These are phyloP conservation scores for Rhypophila decipiens DNA, from an alignment of 495 filamentous ascomycete species.

Conservation along the genomic window DNA sequence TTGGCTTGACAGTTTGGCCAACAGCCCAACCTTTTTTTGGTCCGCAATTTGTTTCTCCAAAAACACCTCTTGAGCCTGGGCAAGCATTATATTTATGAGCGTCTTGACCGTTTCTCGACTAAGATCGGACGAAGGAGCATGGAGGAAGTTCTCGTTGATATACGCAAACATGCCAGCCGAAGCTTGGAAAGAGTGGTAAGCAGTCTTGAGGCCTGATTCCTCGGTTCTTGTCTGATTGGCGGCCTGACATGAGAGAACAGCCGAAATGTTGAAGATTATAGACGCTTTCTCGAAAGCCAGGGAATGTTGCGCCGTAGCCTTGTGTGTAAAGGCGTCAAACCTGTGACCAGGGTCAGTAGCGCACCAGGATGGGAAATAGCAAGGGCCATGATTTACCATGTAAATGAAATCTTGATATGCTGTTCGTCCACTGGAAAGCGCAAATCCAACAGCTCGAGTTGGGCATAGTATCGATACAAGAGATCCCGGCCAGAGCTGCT, in stretches of 20 bases:
- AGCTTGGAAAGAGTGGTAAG: slow-evolving; percentile 97
- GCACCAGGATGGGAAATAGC: neutral
- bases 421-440: slow-evolving; percentile 97
- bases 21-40: slow-evolving; percentile 83
- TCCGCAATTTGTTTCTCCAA: slow-evolving; percentile 93
- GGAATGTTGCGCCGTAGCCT: slow-evolving; percentile 90
- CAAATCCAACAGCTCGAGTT: slow-evolving; percentile 89
- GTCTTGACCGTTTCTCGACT: slow-evolving; percentile 94
- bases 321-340: slow-evolving; percentile 98
- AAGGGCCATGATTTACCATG: slow-evolving; percentile 59
- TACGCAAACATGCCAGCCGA: slow-evolving; percentile 99
- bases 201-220: slow-evolving; percentile 87
- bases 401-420: slow-evolving; percentile 97
- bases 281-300: slow-evolving; percentile 97
- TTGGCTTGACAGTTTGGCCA: slow-evolving; percentile 90
- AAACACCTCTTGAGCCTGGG: slow-evolving; percentile 94
- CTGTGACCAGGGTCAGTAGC: slow-evolving; percentile 37
- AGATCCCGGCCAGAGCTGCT: slow-evolving; percentile 90
- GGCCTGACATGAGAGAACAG: slow-evolving; percentile 92
- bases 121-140: slow-evolving; percentile 90
- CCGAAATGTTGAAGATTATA: slow-evolving; percentile 99
- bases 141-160: slow-evolving; percentile 98
- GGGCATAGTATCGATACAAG: slow-evolving; percentile 94
- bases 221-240: slow-evolving; percentile 88
- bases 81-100: slow-evolving; percentile 84